phyloP scores from a whole-genome alignment of 139 green algal species.

The Chlorella sp. region DNA sequence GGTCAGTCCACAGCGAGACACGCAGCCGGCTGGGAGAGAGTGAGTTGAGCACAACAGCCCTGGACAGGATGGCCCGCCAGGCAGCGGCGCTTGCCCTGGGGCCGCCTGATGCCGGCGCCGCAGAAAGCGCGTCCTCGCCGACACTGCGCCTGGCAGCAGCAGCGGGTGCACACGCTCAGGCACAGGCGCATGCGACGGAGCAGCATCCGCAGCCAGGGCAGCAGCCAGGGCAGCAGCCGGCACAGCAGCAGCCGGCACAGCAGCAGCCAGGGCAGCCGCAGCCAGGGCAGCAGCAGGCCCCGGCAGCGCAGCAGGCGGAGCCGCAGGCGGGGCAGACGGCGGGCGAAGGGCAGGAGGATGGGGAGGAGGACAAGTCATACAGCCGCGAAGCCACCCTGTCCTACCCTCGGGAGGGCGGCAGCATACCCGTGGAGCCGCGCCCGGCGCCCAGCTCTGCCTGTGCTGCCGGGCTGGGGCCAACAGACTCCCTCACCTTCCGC shows the following conservation, averaged over 20 bases:
- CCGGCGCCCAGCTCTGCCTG: not conserved
- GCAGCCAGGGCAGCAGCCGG: not conserved
- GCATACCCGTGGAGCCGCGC: conserved; percentile 3
- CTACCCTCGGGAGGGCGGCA: not conserved
- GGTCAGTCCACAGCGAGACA: not conserved
- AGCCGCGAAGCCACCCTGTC: conserved; percentile 5
- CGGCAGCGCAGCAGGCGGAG: not conserved
- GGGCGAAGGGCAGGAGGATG: not conserved
- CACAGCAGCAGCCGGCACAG: not conserved
- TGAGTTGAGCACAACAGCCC: not conserved
- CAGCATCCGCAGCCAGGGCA: not conserved
- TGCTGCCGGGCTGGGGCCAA: not conserved
- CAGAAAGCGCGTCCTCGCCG: not conserved
- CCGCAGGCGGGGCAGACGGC: not conserved
- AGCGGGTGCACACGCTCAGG: not conserved
- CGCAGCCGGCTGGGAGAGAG: conserved; percentile 7
- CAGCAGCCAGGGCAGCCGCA: not conserved
- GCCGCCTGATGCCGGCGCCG: not conserved
- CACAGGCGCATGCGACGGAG: not conserved
- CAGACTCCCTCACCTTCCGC: conserved; percentile 20
- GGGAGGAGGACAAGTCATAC: not conserved
- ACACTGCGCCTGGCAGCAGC: not conserved
- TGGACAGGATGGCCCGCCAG: conserved; percentile 18
- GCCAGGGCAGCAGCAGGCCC: not conserved
- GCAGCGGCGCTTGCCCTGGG: conserved; percentile 18